These are phyloP conservation scores for Cercospora sesami DNA, from an alignment of 2,329 filamentous ascomycete genomes.

Conservation along the genomic window DNA sequence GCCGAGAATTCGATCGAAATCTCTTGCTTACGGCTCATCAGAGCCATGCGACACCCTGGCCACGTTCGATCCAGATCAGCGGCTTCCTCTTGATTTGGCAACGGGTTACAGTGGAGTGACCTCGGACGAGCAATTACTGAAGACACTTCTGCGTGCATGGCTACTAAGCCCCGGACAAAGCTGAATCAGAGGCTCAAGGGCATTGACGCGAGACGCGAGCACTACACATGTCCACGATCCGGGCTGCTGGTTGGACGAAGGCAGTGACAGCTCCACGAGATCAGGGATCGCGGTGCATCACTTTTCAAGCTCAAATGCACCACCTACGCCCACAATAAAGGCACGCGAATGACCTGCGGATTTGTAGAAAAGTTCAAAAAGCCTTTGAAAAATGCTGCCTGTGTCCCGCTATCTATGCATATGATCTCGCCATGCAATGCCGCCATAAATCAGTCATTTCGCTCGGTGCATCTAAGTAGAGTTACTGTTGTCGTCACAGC, in stretches of 20 bases:
- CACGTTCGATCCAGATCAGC: neutral
- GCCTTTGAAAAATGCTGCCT: neutral
- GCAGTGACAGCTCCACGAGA: neutral
- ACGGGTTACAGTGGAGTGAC: neutral
- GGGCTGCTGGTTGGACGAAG: too few species aligned
- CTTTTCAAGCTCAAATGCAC: neutral
- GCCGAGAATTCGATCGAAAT: neutral
- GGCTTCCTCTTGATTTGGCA: neutral
- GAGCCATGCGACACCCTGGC: neutral
- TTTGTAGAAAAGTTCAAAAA: neutral
- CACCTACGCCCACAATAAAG: neutral
- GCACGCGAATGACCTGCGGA: neutral
- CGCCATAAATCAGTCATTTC: neutral
- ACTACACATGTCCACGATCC: too few species aligned
- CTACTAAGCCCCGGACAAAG: too few species aligned
- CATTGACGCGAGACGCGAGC: too few species aligned
- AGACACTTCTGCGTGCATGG: neutral
- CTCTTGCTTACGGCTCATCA: neutral
- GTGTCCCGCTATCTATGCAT: neutral
- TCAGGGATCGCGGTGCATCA: neutral
- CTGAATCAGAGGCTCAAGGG: too few species aligned
- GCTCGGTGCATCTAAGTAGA: slow-evolving; percentile 26
- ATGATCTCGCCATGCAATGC: neutral
- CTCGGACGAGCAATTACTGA: neutral
- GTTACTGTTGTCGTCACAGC: slow-evolving; percentile 34